phyloP scores from a whole-genome alignment of 2,329 filamentous ascomycete species.

The Thermothelomyces thermophilus region DNA sequence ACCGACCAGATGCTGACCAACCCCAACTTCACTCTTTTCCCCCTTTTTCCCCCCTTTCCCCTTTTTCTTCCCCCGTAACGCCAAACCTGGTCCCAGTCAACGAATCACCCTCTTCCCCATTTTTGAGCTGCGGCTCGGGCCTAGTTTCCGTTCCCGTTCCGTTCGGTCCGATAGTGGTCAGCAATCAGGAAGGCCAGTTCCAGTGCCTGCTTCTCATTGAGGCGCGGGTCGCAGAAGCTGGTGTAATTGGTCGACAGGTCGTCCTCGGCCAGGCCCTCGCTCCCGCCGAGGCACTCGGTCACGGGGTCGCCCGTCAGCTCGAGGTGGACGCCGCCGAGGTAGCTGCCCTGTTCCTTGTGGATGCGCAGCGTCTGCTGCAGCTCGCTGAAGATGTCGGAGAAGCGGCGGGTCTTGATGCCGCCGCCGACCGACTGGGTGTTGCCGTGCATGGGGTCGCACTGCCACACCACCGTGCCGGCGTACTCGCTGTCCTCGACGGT shows the following conservation, averaged over 20 bases:
- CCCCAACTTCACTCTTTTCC: no score
- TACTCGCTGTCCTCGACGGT: constrained; percentile 77
- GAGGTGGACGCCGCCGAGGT: constrained; percentile 88
- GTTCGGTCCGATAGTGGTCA: constrained; percentile 57
- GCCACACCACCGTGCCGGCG: constrained; percentile 71
- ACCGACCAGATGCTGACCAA: no score
- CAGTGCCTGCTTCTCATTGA: constrained; percentile 97
- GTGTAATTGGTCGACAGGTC: constrained; percentile 89
- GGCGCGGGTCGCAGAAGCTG: constrained; percentile 86
- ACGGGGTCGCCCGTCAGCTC: constrained; percentile 94
- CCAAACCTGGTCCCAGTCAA: no score
- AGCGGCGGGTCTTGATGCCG: constrained; percentile 88
- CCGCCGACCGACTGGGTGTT: constrained; percentile 59
- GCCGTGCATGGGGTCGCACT: constrained; percentile 98
- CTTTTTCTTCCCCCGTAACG: no score
- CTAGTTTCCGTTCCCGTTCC: constrained; percentile 16
- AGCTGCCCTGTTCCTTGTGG: constrained; percentile 75
- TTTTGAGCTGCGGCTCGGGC: no score
- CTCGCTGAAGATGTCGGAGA: constrained; percentile 84
- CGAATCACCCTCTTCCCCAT: no score
- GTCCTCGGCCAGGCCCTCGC: constrained; percentile 77
- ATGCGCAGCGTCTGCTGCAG: constrained; percentile 76
- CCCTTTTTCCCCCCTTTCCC: no score
- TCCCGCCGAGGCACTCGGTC: constrained; percentile 91
- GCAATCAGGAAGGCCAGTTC: constrained; percentile 93